Base-by-base conservation (phyloP, 768 basidiomycete genomes). In the Pulveroboletus sp. region DNA sequence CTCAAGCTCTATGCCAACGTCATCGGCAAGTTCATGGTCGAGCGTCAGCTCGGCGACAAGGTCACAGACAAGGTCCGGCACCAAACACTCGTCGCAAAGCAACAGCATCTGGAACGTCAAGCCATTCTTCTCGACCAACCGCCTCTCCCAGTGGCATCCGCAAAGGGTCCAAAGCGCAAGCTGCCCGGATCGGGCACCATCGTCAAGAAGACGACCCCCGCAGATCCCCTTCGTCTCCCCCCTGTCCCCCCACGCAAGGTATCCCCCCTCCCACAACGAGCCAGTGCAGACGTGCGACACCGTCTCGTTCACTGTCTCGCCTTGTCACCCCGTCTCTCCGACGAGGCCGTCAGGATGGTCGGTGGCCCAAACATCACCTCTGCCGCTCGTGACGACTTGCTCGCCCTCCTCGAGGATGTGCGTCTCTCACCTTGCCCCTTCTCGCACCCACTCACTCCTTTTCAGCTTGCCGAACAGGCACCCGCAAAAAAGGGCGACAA, bases 1-100 rank as follows among this genome's bases (percentile, higher is more conserved):
- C 76, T 90, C 56, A 88, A 86, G 63, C 78, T 86, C 17, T 79
- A 84, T 56, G 88, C 85, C 52, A 82, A 81, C 56, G 79, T 91
- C 37, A 73, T 79, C n/a, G 86, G 86, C 32, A 88, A 84, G 65
- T 79, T 87, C 61, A 73, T 70, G 31, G 80, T 90, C 43, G 81
- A 82, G 42, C 79, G 79, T 41, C 76, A 87, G 57, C 74, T 87
- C 31, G 77, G 70, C 56, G 60, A 66, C 37, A 70, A 64, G 34
- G 64, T 72, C 50, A 72, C 58, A 48, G 72, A 57, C 65, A 78
- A 59, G 64, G 76, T 68, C 64, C 80, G 70, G 70, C 71, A 53
- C 72, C 78, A 43, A 52, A 70, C 55, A 61, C 73, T 59, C 75
- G 68, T 50, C 69, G 75, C 68, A 60, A 75, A 71, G 75, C 70